phyloP scores from a whole-genome alignment of 441 rosid species.

The Arabidopsis hybrid region DNA sequence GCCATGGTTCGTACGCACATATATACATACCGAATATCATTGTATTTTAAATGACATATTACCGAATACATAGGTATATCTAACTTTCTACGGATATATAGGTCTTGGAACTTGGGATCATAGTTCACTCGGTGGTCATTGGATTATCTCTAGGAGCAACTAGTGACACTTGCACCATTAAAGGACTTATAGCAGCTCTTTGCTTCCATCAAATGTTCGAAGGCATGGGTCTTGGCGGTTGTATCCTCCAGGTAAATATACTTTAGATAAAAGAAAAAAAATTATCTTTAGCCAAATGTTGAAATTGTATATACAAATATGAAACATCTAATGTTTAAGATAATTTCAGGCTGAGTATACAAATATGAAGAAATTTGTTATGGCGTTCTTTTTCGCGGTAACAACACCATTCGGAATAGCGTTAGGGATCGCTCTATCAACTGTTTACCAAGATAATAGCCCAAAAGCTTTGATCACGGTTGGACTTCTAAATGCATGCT shows the following conservation, averaged over 20 bases:
- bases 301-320: neutral
- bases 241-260: slow-evolving; percentile 60
- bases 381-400: slow-evolving; percentile 48
- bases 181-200: slow-evolving; percentile 45
- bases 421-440: slow-evolving; percentile 42
- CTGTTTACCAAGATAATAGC: slow-evolving; percentile 40
- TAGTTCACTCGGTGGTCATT: no score
- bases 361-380: slow-evolving; percentile 33
- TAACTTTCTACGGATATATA: no score
- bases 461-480: slow-evolving; percentile 41
- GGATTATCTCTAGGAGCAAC: no score
- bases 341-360: slow-evolving; percentile 43
- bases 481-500: slow-evolving; percentile 44
- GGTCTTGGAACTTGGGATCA: no score
- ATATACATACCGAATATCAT: neutral
- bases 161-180: no score
- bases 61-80: no score
- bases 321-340: neutral
- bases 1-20: slow-evolving; percentile 60
- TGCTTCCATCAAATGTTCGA: slow-evolving; percentile 81
- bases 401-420: slow-evolving; percentile 50
- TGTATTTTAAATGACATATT: neutral
- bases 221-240: slow-evolving; percentile 80
- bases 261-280: no score
- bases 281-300: neutral